Conservation (phyloP, 208 protist species). For the Acanthamoeba castellanii region DNA sequence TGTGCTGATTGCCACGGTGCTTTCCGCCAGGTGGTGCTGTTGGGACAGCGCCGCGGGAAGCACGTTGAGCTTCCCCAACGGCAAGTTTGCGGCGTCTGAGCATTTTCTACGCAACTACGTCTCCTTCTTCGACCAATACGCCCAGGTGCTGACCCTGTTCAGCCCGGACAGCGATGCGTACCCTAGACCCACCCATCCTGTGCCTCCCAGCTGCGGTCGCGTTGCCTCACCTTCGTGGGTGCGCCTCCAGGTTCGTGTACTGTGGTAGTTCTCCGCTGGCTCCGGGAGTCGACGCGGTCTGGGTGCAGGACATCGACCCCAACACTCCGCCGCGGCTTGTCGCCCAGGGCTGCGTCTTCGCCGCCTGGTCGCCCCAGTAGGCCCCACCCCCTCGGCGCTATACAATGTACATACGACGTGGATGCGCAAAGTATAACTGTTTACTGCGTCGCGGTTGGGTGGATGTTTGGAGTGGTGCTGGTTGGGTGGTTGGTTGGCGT, state of each 20-base stretch:
- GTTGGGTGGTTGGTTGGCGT: not conserved
- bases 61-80: not conserved
- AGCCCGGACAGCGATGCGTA: slow-evolving; percentile 8
- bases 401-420: too few relatives aligned
- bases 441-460: too few relatives aligned
- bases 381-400: not conserved
- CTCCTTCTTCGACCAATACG: slow-evolving; percentile 17
- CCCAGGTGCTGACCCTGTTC: not conserved
- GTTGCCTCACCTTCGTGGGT: not conserved
- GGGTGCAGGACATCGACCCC: not conserved
- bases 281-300: not conserved
- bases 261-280: not conserved
- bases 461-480: too few relatives aligned
- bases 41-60: not conserved
- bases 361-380: not conserved
- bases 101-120: not conserved
- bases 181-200: not conserved
- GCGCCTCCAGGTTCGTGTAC: not conserved
- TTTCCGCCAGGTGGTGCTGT: not conserved
- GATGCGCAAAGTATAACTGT: not conserved
- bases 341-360: not conserved
- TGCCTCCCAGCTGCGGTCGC: not conserved
- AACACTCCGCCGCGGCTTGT: not conserved
- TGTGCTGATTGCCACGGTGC: not conserved
- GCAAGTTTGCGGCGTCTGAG: not conserved